Base-by-base conservation (phyloP, 163 green algal genomes). In the Chloromonas sp. region DNA sequence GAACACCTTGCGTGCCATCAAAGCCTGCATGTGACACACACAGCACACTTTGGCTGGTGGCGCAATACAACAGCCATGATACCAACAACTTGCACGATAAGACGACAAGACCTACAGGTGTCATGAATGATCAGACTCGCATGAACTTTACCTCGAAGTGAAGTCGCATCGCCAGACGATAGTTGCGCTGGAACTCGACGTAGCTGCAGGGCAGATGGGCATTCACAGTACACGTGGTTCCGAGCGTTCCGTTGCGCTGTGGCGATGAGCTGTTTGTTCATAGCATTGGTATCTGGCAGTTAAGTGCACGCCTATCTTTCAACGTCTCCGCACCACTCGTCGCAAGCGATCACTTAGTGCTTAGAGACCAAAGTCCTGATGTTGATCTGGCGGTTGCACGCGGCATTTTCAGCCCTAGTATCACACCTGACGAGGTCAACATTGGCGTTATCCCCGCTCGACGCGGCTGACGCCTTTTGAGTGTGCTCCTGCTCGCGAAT, bases 1-100 rank as follows among this genome's bases (percentile, higher is more conserved):
- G 86, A 95, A 95, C 76, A 87, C 84, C 59, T 89, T 89, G 60
- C 79, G 91, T 2, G 92, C 84, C 60, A 89, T 61, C 71, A 94
- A 84, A 58, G 90, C 87, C 0, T 88, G 88, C 70, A 85, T 89
- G 87, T 94, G 36, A 36, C 36, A 36, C 36, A 36, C 36, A 36
- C 36, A 36, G 36, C 36, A 36, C 36, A 36, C 36, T 36, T 36
- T 36, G 36, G 36, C 36, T 36, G 36, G 36, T 36, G 36, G 36
- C 36, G 36, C 36, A 36, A 36, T 36, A 36, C 36, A 36, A 36
- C 36, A 36, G 36, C 36, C 36, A 36, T 36, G 36, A 36, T 36
- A 36, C 36, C 36, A 36, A 36, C 36, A 36, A 36, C 36, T 36
- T 36, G 36, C 36, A 36, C 36, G 36, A 36, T 36, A 36, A 36